phyloP scores from a whole-genome alignment of 2,329 filamentous ascomycete genomes.

The Fusarium setosum region DNA sequence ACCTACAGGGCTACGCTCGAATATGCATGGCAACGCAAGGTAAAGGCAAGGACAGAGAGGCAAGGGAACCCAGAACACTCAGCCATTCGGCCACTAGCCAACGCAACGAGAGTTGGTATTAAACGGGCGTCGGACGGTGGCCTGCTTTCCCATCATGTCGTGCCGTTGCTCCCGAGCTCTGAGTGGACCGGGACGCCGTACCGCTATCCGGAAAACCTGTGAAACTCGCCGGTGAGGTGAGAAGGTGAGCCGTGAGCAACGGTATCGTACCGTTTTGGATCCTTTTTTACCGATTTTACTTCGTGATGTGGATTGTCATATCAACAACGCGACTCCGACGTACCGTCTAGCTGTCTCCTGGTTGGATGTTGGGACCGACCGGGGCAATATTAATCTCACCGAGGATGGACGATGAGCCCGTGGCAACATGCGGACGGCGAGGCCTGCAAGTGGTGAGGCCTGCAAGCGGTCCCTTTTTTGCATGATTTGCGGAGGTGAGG shows the following conservation, averaged over 20 bases:
- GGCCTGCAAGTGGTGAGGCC: constrained; percentile 4
- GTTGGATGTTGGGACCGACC: not conserved
- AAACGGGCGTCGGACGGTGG: constrained; percentile 12
- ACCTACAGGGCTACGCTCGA: not conserved
- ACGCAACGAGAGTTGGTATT: not conserved
- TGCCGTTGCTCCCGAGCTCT: not conserved
- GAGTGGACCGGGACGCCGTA: constrained; percentile 17
- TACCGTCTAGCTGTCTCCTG: not conserved
- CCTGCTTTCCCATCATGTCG: constrained; percentile 1
- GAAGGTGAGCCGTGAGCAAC: constrained; percentile 20
- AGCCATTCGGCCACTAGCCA: not conserved
- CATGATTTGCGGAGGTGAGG: constrained; percentile 5
- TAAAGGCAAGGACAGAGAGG: constrained; percentile 1
- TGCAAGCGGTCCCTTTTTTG: constrained; percentile 1
- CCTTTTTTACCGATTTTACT: constrained; percentile 11
- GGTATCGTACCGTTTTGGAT: constrained; percentile 12
- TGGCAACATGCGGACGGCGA: constrained; percentile 5
- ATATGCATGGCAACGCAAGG: not conserved
- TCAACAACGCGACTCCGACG: constrained; percentile 7
- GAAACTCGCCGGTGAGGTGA: constrained; percentile 12
- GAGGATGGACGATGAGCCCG: constrained; percentile 9
- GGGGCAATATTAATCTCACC: constrained; percentile 20
- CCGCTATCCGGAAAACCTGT: constrained; percentile 9
- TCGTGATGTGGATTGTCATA: constrained; percentile 9
- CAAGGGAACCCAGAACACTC: not conserved